Percentiles rank a stretch among this genome's conserved stretches.
Conservation (phyloP, 148 eudicot genomes). For the Arbutus unedo region DNA sequence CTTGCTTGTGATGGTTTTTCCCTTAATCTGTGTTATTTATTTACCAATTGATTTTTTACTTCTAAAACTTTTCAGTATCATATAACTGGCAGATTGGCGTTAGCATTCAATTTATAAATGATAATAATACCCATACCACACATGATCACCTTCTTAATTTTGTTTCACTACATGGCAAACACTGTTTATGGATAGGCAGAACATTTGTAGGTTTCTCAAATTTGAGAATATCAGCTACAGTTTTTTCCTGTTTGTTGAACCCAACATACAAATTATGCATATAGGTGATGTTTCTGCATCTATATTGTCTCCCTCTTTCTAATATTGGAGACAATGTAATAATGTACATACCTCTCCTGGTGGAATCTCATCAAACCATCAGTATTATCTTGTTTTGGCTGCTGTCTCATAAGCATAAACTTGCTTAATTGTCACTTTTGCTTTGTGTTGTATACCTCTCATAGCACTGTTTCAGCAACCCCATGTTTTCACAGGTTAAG, state of each 20-base stretch:
- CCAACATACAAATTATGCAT: background rate
- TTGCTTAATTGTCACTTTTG: background rate
- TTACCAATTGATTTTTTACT: background rate
- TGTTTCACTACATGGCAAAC: background rate
- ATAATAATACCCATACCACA: background rate
- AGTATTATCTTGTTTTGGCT: background rate
- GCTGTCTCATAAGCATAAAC: background rate
- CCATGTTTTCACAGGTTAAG: slow-evolving; percentile 59
- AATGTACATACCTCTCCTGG: background rate
- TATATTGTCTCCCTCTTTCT: background rate
- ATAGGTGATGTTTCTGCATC: background rate
- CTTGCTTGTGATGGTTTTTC: background rate
- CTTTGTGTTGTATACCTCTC: background rate
- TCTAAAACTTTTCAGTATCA: background rate
- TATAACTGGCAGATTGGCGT: background rate
- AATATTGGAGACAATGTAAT: background rate
- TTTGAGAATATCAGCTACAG: slow-evolving; percentile 6
- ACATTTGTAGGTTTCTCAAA: background rate
- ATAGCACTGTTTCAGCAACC: background rate
- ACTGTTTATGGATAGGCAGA: background rate
- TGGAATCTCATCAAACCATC: background rate
- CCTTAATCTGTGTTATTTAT: background rate
- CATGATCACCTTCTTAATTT: background rate
- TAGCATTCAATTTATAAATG: background rate
- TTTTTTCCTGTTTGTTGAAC: background rate